Conservation (phyloP, 345 rosid genomes). For the Hibiscus tridactylites region DNA sequence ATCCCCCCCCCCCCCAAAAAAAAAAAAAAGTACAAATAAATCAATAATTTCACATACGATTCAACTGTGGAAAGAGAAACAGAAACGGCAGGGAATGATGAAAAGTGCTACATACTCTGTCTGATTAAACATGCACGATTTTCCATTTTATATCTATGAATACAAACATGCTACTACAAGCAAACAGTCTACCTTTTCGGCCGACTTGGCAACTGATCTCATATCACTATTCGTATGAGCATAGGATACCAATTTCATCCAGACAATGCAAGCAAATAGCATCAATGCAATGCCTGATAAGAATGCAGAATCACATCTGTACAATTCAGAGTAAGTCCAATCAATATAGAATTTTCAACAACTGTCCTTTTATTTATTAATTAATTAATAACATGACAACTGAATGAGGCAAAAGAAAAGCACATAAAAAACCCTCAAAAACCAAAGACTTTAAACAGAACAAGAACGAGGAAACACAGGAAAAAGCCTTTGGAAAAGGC, state of each 20-base stretch:
- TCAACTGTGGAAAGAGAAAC: not conserved
- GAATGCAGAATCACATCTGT: slow-evolving; percentile 89
- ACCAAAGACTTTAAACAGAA: not conserved
- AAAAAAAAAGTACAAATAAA: not conserved
- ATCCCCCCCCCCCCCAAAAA: not conserved
- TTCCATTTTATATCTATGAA: not conserved
- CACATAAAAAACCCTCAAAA: not conserved
- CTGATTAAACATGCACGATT: not conserved
- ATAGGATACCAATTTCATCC: slow-evolving; percentile 90
- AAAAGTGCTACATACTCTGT: not conserved
- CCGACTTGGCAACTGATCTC: slow-evolving; percentile 55
- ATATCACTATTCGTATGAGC: slow-evolving; percentile 87
- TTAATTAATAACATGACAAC: not conserved
- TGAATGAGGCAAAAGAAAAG: not conserved
- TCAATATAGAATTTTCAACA: not conserved
- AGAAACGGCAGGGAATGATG: not conserved
- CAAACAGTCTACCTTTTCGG: slow-evolving; percentile 47
- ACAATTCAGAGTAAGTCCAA: slow-evolving; percentile 20
- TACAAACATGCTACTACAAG: not conserved
- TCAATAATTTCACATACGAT: not conserved
- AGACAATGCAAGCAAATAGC: slow-evolving; percentile 92
- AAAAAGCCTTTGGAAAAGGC: not conserved
- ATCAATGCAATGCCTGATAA: slow-evolving; percentile 78
- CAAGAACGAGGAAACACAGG: not conserved
- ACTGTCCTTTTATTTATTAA: not conserved